phyloP scores from a whole-genome alignment of 257 asterid species.

The Eucommia ulmoides region DNA sequence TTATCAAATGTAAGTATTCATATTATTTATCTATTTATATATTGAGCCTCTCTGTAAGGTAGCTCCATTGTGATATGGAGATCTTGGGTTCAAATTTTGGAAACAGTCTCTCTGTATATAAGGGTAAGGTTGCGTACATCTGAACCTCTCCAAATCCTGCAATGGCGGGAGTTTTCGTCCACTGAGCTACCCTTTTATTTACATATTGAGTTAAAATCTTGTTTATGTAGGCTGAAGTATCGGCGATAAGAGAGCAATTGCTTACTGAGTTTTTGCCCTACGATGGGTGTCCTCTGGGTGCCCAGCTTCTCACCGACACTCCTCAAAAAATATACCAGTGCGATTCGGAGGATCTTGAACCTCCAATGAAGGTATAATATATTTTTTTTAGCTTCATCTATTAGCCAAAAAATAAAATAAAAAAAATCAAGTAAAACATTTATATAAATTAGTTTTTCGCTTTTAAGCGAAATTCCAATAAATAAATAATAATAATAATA shows the following conservation, averaged over 20 bases:
- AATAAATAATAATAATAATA: too few species aligned
- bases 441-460: background rate
- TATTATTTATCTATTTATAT: background rate
- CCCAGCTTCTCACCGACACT: conserved; percentile 32
- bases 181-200: background rate
- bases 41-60: background rate
- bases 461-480: too few species aligned
- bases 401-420: too few species aligned
- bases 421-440: too few species aligned
- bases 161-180: background rate
- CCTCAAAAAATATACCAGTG: conserved; percentile 19
- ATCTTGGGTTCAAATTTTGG: background rate
- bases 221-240: conserved; percentile 42
- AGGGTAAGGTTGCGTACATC: background rate
- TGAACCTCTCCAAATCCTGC: background rate
- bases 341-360: conserved; percentile 20
- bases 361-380: conserved; percentile 26
- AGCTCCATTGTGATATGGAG: background rate
- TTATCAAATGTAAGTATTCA: conserved; percentile 31
- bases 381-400: conserved; percentile 1
- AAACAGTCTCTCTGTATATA: too few species aligned
- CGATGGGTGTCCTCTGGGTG: conserved; percentile 42
- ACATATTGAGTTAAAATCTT: background rate
- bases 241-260: conserved; percentile 43
- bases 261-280: conserved; percentile 60